Evolutionary conservation across 768 basidiomycete genomes (phyloP), one percentile per base, ranked within the genome.

Genomic region (Termitomyces sp.): DNA sequence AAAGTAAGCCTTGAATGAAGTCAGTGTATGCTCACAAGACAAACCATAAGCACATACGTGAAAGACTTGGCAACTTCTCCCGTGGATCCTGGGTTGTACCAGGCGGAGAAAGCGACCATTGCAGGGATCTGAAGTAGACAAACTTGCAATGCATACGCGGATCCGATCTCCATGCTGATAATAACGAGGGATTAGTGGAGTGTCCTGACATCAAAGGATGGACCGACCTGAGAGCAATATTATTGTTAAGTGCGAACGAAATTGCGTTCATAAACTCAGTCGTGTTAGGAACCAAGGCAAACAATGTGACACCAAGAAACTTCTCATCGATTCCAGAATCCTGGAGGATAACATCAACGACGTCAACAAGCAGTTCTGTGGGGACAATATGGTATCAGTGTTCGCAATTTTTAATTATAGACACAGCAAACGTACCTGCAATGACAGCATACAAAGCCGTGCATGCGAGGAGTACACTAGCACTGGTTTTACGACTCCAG

Each of bases 181-280:
- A 26, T 30, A 30, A 7, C 1, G 10, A 41, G 10, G 24, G 24
- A n/a, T 48, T 22, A 57, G 28, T 56, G 28, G 20, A 57, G 28
- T 52, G 30, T 13, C 11, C n/a, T 10, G 35, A 41, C n/a, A 16
- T 24, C 11, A 44, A 10, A 47, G 54, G 20, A 45, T 49, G 7
- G 14, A 60, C 48, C 50, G 63, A 93, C 95, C 93, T 94, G 26
- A 99, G 74, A 2, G 97, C 93, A 62, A 99, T 99, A 69, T 98
- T 98, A 6, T 89, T 96, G 67, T 97, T 92, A 60, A 99, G 72
- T 28, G 97, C 95, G 68, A 99, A 99, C 3, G 94, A 96, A 60
- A 98, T 94, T 51, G 97, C 97, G 68, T 98, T 98, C 94, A 97
- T 97, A 71, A 99, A 98, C 72, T 99, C 97, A 2, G 97, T 98